These are phyloP conservation scores for Stagonosporopsis chrysanthemi DNA, from an alignment of 2,329 filamentous ascomycete species.

Conservation along the genomic window DNA sequence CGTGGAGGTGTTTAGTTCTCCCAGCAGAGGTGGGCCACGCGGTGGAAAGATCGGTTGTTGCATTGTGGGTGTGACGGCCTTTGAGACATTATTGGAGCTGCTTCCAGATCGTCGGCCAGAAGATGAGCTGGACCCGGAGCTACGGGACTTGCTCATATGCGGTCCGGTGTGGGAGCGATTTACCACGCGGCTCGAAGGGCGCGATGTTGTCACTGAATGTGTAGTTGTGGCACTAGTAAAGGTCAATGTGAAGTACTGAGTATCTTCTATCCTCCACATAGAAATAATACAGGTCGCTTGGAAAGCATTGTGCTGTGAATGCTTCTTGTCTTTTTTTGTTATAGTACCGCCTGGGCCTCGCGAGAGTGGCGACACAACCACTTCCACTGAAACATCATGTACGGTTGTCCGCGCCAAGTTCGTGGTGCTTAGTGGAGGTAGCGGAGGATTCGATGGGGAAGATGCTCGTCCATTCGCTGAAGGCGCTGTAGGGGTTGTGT, in stretches of 20 bases:
- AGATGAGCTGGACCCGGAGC: constrained; percentile 52
- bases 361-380: constrained; percentile 64
- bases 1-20: constrained; percentile 58
- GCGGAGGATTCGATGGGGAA: constrained; percentile 16
- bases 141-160: constrained; percentile 43
- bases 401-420: constrained; percentile 52
- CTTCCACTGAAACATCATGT: constrained; percentile 72
- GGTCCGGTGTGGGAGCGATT: constrained; percentile 49
- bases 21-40: constrained; percentile 68
- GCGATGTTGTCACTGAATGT: constrained; percentile 22
- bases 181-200: constrained; percentile 51
- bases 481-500: constrained; percentile 40
- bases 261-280: constrained; percentile 73
- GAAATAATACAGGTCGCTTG: constrained; percentile 80
- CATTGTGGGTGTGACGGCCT: constrained; percentile 61
- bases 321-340: constrained; percentile 25
- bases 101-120: constrained; percentile 42
- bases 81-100: constrained; percentile 48
- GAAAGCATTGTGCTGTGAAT: constrained; percentile 46
- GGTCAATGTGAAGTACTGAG: constrained; percentile 75
- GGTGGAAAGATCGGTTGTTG: constrained; percentile 70
- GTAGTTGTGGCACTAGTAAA: constrained; percentile 67
- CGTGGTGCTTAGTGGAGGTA: constrained; percentile 42
- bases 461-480: constrained; percentile 12
- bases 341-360: constrained; percentile 20